phyloP scores from a whole-genome alignment of 2,329 filamentous ascomycete genomes.

The Botrytis cinerea region DNA sequence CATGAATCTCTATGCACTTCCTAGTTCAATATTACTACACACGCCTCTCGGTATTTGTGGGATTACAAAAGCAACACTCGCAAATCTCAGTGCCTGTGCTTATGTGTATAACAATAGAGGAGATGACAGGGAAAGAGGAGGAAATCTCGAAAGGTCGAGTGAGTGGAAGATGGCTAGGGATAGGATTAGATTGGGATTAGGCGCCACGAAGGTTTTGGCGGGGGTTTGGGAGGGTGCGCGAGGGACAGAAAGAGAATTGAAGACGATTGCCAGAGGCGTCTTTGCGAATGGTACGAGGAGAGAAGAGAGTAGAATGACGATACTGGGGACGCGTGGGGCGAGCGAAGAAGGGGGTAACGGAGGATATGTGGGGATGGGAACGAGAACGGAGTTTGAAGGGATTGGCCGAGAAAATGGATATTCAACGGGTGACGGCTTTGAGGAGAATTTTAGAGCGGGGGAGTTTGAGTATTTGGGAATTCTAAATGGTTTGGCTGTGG shows the following conservation, averaged over 20 bases:
- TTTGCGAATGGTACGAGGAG: constrained; percentile 12
- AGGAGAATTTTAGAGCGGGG: background rate
- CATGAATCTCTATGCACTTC: constrained; percentile 56
- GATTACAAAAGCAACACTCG: constrained; percentile 57
- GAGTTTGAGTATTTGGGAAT: constrained; percentile 18
- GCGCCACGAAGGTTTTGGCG: constrained; percentile 56
- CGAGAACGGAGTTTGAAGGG: background rate
- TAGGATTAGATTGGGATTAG: constrained; percentile 59
- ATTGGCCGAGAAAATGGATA: background rate
- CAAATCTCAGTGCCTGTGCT: constrained; percentile 62
- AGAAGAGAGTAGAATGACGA: background rate
- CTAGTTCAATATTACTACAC: constrained; percentile 55
- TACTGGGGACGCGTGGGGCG: fast-evolving
- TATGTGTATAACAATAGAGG: constrained; percentile 43
- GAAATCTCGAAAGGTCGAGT: constrained; percentile 31
- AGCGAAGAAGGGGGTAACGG: background rate
- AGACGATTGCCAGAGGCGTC: constrained; percentile 31
- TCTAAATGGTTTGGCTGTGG: background rate
- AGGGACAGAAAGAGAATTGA: constrained; percentile 53
- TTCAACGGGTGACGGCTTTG: background rate
- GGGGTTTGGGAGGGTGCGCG: constrained; percentile 59
- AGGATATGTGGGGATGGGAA: background rate
- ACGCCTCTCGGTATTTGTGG: constrained; percentile 60
- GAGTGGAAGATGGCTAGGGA: constrained; percentile 51
- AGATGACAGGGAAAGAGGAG: background rate